A percentile compares a stretch with the other conserved stretches of the same genome.
Conservation (phyloP, 106 monocot species). For the Platanthera zijinensis region DNA sequence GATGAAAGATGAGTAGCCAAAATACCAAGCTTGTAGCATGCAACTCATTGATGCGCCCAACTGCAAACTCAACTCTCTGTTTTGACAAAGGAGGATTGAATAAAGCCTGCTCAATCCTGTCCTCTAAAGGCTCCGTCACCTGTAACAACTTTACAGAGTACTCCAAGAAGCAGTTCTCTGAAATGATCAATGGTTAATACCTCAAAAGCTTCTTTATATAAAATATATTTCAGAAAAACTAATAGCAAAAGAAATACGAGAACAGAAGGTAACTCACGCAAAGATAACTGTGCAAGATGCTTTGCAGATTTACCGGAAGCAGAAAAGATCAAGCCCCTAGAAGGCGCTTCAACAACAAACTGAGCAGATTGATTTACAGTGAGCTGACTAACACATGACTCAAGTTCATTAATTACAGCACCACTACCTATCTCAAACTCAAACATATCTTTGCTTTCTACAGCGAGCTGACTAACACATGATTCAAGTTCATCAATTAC, state of each 20-base stretch:
- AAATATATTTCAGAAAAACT: background rate
- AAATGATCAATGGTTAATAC: slow-evolving; percentile 9
- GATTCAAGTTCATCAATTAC: slow-evolving; percentile 66
- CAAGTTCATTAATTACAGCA: slow-evolving; percentile 61
- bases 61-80: slow-evolving; percentile 89
- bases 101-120: slow-evolving; percentile 87
- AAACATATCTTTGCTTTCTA: slow-evolving; percentile 79
- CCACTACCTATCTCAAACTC: slow-evolving; percentile 90
- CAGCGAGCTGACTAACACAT: slow-evolving; percentile 43
- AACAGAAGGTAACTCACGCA: slow-evolving; percentile 33
- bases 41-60: slow-evolving; percentile 54
- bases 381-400: slow-evolving; percentile 56
- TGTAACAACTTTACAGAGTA: slow-evolving; percentile 55
- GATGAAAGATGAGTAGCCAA: background rate
- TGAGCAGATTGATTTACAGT: slow-evolving; percentile 63
- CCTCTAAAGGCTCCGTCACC: slow-evolving; percentile 74
- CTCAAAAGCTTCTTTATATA: background rate
- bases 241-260: background rate
- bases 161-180: slow-evolving; percentile 64
- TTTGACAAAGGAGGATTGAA: slow-evolving; percentile 89
- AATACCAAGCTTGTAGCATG: slow-evolving; percentile 62
- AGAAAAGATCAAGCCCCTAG: slow-evolving; percentile 61
- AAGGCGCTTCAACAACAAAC: slow-evolving; percentile 44
- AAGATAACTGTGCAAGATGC: slow-evolving; percentile 36
- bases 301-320: slow-evolving; percentile 44